Base-by-base conservation (phyloP, 2,329 filamentous ascomycete species). In the Botrytis deweyae region DNA sequence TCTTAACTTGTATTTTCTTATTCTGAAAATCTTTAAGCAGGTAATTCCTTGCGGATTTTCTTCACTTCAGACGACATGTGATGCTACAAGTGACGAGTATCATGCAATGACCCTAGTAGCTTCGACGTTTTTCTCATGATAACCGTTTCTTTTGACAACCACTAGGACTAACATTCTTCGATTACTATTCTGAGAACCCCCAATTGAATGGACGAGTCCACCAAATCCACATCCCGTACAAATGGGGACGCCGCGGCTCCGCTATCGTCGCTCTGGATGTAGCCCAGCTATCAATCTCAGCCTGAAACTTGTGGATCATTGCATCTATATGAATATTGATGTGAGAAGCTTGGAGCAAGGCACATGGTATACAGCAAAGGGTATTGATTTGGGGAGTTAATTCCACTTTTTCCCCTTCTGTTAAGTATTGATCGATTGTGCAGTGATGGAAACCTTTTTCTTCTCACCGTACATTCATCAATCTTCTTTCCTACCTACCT, bases 201-300 rank as follows among this genome's bases (percentile, higher is more conserved):
- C 40, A 44, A 36, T 52, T 16, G 33, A 46, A 52, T 10, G 44
- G 49, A 38, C 9, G 1, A 58, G 46, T 46, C 63, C n/a, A 59
- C 49, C 14, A 29, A 38, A 20, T 33, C 70, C 62, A 66, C 62
- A 46, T 38, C 36, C 55, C 64, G 64, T 69, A 59, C 55, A 55
- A 65, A 74, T 74, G 76, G 76, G 46, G 70, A 74, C 73, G 29
- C 33, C 9, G 63, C 67, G 71, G 67, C 76, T 74, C 74, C 74
- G 65, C 64, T 67, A 70, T 74, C 69, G 16, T 74, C 67, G 67
- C 62, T 71, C 52, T 73, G 29, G 63, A 25, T 18, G 14, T 29
- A 59, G 20, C 9, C 22, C 38, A 25, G 52, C 59, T 33, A 22
- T 52, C 38, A 58, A 67, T 72, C 70, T 72, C 70, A 67, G 40